phyloP scores from a whole-genome alignment of 108 stramenopile genomes.

The Chaetoceros muelleri region DNA sequence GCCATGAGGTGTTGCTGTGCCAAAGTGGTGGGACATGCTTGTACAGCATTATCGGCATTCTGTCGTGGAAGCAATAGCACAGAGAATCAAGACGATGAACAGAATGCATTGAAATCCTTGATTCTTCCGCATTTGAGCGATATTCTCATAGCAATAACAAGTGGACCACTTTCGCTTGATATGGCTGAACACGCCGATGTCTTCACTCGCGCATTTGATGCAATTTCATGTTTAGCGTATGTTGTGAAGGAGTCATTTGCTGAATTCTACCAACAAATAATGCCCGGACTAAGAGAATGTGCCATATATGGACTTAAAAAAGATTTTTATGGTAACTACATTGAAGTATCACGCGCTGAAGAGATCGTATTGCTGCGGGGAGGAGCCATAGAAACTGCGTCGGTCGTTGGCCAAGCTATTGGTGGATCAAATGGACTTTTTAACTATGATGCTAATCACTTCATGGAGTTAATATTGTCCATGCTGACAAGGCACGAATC shows the following conservation, averaged over 20 bases:
- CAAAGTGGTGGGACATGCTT: constrained; percentile 58
- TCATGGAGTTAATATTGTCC: constrained; percentile 43
- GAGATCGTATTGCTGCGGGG: too few species aligned
- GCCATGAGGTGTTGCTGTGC: constrained; percentile 24
- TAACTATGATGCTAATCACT: constrained; percentile 34
- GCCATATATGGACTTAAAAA: too few species aligned
- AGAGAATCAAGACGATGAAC: constrained; percentile 8
- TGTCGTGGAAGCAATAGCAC: constrained; percentile 34
- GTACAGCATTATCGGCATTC: constrained; percentile 44
- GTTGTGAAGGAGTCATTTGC: constrained; percentile 44
- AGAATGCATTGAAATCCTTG: constrained; percentile 18
- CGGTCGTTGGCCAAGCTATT: constrained; percentile 66
- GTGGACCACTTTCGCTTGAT: constrained; percentile 51
- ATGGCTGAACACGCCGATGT: constrained; percentile 11
- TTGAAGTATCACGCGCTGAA: constrained; percentile 20
- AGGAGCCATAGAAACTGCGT: constrained; percentile 59
- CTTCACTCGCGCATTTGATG: constrained; percentile 50
- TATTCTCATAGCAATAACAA: constrained; percentile 32
- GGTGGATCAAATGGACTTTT: constrained; percentile 35
- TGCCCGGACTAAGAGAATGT: constrained; percentile 45
- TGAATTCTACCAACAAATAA: constrained; percentile 42
- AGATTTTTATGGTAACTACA: too few species aligned
- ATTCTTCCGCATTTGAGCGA: constrained; percentile 36
- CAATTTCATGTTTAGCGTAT: constrained; percentile 59
- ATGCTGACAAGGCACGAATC: constrained; percentile 16